Conservation (phyloP, 768 basidiomycete genomes). For the Pleurotus sapidus region DNA sequence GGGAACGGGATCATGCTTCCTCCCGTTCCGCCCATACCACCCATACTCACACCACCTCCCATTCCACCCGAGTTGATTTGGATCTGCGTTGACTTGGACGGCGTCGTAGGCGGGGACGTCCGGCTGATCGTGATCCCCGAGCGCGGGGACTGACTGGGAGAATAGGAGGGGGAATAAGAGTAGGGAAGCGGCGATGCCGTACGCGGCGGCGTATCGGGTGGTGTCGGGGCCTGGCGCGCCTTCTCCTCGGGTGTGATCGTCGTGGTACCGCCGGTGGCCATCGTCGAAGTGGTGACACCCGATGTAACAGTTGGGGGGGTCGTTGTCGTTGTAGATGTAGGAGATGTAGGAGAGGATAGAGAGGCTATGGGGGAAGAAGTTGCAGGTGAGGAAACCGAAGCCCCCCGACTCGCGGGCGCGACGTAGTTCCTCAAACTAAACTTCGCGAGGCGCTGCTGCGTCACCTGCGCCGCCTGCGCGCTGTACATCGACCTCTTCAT, state of each 20-base stretch:
- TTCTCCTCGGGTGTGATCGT: background rate
- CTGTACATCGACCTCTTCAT: background rate
- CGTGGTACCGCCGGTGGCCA: too few species aligned
- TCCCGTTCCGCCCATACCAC: background rate
- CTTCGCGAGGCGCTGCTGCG: slow-evolving; percentile 17
- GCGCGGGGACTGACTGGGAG: slow-evolving; percentile 5
- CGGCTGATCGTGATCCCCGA: background rate
- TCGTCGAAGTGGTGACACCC: too few species aligned
- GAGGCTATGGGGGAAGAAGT: too few species aligned
- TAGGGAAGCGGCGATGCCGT: background rate
- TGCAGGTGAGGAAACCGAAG: background rate
- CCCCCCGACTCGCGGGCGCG: slow-evolving; percentile 17
- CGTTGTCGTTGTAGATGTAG: background rate
- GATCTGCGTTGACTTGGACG: too few species aligned
- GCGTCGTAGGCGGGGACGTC: background rate
- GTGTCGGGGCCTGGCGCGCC: background rate
- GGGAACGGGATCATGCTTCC: background rate
- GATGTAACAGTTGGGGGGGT: too few species aligned
- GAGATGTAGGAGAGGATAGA: too few species aligned
- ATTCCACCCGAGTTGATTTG: too few species aligned
- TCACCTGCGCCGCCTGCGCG: background rate
- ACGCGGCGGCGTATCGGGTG: background rate
- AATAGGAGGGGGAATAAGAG: slow-evolving; percentile 8
- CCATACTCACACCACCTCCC: too few species aligned
- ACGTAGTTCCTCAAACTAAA: slow-evolving; percentile 29